phyloP scores from a whole-genome alignment of 306 rosid species.

The Pyrus betulifolia region DNA sequence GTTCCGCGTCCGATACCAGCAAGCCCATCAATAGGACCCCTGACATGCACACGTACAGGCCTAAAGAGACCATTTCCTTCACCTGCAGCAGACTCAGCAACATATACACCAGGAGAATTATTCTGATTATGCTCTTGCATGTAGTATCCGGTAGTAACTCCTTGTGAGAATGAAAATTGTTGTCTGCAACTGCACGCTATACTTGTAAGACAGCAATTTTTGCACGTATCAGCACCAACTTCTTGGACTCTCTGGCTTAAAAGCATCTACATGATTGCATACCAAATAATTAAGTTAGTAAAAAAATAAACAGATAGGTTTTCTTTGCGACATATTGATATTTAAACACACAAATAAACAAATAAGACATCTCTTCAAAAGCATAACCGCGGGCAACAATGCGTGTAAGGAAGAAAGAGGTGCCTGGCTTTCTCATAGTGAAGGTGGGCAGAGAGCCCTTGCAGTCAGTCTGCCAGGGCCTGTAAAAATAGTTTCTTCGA shows the following conservation, averaged over 20 bases:
- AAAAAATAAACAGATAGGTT: background rate
- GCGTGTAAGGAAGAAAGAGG: background rate
- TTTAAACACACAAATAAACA: background rate
- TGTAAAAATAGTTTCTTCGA: background rate
- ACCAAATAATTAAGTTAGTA: background rate
- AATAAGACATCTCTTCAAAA: constrained; percentile 9
- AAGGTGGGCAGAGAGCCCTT: background rate
- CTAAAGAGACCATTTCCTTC: constrained; percentile 68
- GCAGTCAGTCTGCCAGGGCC: background rate
- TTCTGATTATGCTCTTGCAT: constrained; percentile 72
- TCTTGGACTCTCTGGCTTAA: constrained; percentile 98
- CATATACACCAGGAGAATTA: constrained; percentile 61
- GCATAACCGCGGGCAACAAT: background rate
- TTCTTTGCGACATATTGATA: background rate
- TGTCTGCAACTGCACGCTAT: constrained; percentile 76
- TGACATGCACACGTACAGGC: constrained; percentile 83
- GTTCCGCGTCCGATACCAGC: constrained; percentile 95
- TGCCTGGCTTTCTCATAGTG: background rate
- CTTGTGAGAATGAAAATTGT: constrained; percentile 67
- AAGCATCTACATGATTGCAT: constrained; percentile 59
- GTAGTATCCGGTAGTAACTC: constrained; percentile 56
- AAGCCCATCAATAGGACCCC: constrained; percentile 93
- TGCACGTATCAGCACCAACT: constrained; percentile 89
- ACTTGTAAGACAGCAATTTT: constrained; percentile 68
- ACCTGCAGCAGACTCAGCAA: constrained; percentile 70